phyloP scores from a whole-genome alignment of 83 land plant species.

The Picea abies region DNA sequence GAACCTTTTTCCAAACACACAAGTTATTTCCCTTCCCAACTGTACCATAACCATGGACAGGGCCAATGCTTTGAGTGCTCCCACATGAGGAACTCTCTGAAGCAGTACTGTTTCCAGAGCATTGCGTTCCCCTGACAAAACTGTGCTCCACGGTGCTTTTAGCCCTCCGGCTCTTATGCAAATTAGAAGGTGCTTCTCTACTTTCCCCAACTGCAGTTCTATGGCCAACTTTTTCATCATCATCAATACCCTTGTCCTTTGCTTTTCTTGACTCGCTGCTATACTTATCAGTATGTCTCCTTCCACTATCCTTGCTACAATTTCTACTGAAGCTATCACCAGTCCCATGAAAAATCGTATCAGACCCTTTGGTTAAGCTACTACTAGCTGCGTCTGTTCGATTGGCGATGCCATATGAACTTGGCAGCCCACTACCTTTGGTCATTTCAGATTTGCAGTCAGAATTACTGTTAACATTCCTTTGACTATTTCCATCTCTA shows the following conservation, averaged over 20 bases:
- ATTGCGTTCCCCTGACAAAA: not conserved
- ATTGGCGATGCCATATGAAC: not conserved
- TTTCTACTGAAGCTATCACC: not conserved
- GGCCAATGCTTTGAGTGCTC: not conserved
- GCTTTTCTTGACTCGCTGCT: not conserved
- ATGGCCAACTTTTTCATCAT: not conserved
- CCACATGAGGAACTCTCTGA: conserved; percentile 4
- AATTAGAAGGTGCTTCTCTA: not conserved
- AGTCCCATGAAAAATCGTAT: not conserved
- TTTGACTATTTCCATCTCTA: not conserved
- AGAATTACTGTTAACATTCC: not conserved
- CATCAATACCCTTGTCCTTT: not conserved
- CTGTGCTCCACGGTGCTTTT: not conserved
- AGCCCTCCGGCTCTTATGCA: not conserved
- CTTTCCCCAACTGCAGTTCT: not conserved
- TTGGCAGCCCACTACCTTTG: not conserved
- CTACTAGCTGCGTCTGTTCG: not conserved
- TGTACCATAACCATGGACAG: not conserved
- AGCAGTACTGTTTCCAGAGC: not conserved
- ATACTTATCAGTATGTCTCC: not conserved
- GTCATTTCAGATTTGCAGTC: not conserved
- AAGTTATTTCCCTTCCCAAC: not conserved
- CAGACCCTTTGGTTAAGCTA: not conserved
- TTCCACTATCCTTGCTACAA: not conserved
- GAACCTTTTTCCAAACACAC: not conserved